Evolutionary conservation across 371 early-diverging fungal genomes (phyloP).

Genomic region (Fennellomyces sp.): DNA sequence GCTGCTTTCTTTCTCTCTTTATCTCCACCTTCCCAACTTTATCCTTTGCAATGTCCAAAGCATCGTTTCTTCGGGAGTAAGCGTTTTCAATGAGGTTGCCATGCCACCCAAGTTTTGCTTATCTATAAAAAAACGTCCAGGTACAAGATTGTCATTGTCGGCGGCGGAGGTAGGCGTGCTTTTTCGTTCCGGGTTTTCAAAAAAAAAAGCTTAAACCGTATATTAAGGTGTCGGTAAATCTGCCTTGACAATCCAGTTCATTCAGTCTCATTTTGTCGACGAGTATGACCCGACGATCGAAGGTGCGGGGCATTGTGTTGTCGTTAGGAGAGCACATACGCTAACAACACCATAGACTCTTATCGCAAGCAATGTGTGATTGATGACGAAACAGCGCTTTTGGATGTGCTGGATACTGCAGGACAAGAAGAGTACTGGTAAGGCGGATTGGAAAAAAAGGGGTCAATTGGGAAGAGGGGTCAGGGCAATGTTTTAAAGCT

Average conservation of each 20-base stretch:
- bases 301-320: too few relatives aligned
- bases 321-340: too few relatives aligned
- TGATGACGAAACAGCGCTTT: slow-evolving; percentile 68
- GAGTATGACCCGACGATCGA: slow-evolving; percentile 96
- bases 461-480: not conserved
- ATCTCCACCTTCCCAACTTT: not conserved
- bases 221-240: slow-evolving; percentile 77
- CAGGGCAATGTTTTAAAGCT: not conserved
- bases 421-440: slow-evolving; percentile 87
- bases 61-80: slow-evolving; percentile 26
- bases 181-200: too few relatives aligned
- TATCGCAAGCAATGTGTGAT: slow-evolving; percentile 79
- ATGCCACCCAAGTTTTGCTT: not conserved
- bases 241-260: slow-evolving; percentile 92
- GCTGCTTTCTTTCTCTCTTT: not conserved
- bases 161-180: slow-evolving; percentile 75
- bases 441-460: not conserved
- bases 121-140: too few relatives aligned
- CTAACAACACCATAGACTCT: slow-evolving; percentile 51
- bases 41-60: slow-evolving; percentile 13
- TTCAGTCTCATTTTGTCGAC: slow-evolving; percentile 88
- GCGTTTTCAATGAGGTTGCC: not conserved
- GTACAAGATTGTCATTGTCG: slow-evolving; percentile 84
- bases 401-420: slow-evolving; percentile 85
- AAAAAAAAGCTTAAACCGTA: not conserved